Base-by-base conservation (phyloP, 768 basidiomycete genomes). In the Russula sp. region DNA sequence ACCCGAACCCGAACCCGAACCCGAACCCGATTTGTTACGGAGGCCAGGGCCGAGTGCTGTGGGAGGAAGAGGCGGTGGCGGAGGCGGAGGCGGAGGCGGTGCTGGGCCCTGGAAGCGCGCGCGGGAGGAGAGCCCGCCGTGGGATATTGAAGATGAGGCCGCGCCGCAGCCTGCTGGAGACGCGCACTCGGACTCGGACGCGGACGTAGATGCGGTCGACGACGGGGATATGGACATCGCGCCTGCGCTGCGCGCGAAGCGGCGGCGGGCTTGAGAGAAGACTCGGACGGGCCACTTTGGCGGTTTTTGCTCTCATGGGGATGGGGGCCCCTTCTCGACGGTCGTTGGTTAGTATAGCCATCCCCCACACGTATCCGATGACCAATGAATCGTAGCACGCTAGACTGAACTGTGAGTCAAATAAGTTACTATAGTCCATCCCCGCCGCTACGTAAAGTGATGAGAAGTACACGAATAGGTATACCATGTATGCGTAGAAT, bases 111-210 rank as follows among this genome's bases (percentile, higher is more conserved):
- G 37, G 8, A 66, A 66, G 42, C 62, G 65, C 18, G 7, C 22
- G 13, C 61, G 64, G 4, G 61, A 63, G 42, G 62, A 53, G 48
- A 66, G 65, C 11, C 62, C 62, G 22, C 48, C 32, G 6, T 66
- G 65, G 65, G 67, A 68, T 11, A 68, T 68, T 18, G 67, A 68
- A 39, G 48, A n/a, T 6, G 64, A 11, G 18, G 16, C 10, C 37
- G 2, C 52, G 31, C 20, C 32, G 37, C 27, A 2, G 27, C 22
- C 18, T 9, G 44, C 27, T 27, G 34, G 8, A 9, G 55, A 52
- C 20, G 18, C 49, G 31, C 48, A 20, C n/a, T 10, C 14, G n/a
- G 53, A 52, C 6, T 35, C 37, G 35, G 47, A 48, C 27, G 47
- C 10, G 11, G 47, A 48, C 22, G 22, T 27, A 27, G 22, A 27